Percentiles rank a stretch among this genome's conserved stretches.
These are phyloP conservation scores for Platismatia glauca DNA, from an alignment of 495 filamentous ascomycete genomes.

Conservation along the genomic window DNA sequence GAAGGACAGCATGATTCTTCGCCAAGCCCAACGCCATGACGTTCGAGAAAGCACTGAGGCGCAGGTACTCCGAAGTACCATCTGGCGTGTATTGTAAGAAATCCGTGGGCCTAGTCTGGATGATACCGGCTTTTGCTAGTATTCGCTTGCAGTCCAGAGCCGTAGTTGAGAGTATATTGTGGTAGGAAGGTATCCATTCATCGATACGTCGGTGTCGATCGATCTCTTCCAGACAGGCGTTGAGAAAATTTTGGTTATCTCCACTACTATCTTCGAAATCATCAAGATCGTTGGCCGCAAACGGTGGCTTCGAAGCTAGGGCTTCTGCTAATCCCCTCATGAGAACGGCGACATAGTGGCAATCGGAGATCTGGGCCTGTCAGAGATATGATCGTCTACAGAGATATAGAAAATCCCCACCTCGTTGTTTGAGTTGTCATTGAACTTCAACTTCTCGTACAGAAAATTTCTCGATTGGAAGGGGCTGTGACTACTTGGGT, in stretches of 20 bases:
- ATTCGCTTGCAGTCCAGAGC: slow-evolving; percentile 68
- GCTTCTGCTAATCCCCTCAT: slow-evolving; percentile 72
- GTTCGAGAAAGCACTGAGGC: slow-evolving; percentile 72
- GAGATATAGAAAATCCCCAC: slow-evolving; percentile 29
- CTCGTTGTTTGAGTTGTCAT: slow-evolving; percentile 82
- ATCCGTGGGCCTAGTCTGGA: slow-evolving; percentile 50
- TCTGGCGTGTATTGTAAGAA: slow-evolving; percentile 75
- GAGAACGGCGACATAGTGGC: slow-evolving; percentile 73
- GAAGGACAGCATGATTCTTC: slow-evolving; percentile 50
- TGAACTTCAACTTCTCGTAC: slow-evolving; percentile 79
- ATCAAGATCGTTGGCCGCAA: slow-evolving; percentile 16
- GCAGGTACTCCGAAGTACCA: slow-evolving; percentile 69
- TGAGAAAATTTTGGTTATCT: slow-evolving; percentile 48
- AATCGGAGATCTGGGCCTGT: slow-evolving; percentile 59
- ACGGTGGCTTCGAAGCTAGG: slow-evolving; percentile 48
- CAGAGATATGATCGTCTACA: neutral
- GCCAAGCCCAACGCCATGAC: slow-evolving; percentile 71
- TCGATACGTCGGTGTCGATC: slow-evolving; percentile 87
- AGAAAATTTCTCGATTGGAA: slow-evolving; percentile 67
- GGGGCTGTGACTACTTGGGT: slow-evolving; percentile 67
- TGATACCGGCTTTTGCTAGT: slow-evolving; percentile 63
- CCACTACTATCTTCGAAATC: slow-evolving; percentile 30
- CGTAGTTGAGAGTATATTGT: slow-evolving; percentile 80
- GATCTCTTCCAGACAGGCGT: slow-evolving; percentile 70
- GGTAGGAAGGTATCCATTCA: slow-evolving; percentile 84